A percentile compares a stretch with the other conserved stretches of the same genome.
Evolutionary conservation across 345 rosid species (phyloP).

Genomic region (Eucalyptus pauciflora): DNA sequence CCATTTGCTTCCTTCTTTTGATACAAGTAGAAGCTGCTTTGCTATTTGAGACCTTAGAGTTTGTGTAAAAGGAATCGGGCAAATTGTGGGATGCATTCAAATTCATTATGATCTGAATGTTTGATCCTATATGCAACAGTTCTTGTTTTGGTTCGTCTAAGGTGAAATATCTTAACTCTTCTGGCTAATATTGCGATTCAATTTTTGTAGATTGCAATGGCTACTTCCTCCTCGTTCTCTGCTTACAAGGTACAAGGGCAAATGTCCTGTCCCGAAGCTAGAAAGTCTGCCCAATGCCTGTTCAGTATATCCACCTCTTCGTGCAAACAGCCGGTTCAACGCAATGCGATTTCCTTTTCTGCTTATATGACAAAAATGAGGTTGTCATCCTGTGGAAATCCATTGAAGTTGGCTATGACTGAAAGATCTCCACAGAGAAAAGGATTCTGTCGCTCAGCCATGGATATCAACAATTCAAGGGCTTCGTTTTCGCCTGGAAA

Average conservation of each 20-base stretch:
- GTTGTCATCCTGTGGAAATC: constrained; percentile 4
- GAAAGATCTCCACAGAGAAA: not conserved
- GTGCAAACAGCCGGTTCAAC: not conserved
- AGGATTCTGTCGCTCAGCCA: constrained; percentile 18
- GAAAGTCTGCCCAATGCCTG: not conserved
- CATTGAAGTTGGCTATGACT: constrained; percentile 1
- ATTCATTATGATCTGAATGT: not conserved
- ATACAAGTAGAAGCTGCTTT: not conserved
- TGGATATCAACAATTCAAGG: constrained; percentile 15
- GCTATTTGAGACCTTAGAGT: not conserved
- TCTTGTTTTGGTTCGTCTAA: too few species aligned
- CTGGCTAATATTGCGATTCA: too few species aligned
- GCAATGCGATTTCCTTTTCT: constrained; percentile 4
- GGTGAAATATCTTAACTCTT: too few species aligned
- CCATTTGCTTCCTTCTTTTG: not conserved
- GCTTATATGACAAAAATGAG: constrained; percentile 1
- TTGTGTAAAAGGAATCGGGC: not conserved
- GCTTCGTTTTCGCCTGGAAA: constrained; percentile 13
- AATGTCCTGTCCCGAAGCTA: not conserved
- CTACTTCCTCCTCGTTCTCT: not conserved
- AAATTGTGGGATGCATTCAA: not conserved
- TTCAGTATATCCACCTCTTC: not conserved
- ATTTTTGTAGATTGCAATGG: not conserved
- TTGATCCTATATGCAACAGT: too few species aligned
- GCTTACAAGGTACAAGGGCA: not conserved